Evolutionary conservation across 2,329 filamentous ascomycete genomes (phyloP).

Genomic region (Fusarium pilosicola): DNA sequence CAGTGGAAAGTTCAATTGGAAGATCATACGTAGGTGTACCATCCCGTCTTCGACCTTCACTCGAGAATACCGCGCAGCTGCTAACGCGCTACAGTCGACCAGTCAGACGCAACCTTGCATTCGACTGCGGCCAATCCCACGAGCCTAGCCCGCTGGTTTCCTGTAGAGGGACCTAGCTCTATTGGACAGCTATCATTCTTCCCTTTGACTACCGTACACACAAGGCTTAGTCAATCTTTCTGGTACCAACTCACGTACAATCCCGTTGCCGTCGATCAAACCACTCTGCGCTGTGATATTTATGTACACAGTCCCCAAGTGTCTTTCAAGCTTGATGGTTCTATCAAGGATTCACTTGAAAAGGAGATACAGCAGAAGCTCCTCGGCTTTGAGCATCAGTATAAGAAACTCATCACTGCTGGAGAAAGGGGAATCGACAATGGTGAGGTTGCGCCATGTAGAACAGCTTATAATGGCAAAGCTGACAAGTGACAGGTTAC

Average conservation of each 20-base stretch:
- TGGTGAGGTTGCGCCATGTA: accelerated
- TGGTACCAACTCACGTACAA: neutral
- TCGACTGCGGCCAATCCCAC: too few species aligned
- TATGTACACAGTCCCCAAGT: accelerated
- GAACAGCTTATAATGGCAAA: accelerated
- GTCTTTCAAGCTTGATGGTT: too few species aligned
- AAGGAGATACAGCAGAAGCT: neutral
- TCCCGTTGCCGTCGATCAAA: neutral
- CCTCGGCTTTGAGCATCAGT: neutral
- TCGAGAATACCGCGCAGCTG: accelerated
- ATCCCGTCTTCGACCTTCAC: accelerated
- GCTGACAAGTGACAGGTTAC: neutral
- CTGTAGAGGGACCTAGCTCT: neutral
- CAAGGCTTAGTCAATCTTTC: neutral
- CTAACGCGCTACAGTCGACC: neutral
- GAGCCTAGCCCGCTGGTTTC: too few species aligned
- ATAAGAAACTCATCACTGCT: neutral
- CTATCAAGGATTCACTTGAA: neutral
- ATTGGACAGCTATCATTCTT: neutral
- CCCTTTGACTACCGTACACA: neutral
- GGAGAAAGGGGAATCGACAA: accelerated
- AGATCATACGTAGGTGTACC: neutral
- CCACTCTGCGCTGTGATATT: neutral
- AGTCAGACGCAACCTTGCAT: too few species aligned
- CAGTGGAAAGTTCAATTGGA: neutral